Evolutionary conservation across 1,284 basidiomycete genomes (phyloP).

Genomic region (Malassezia vespertilionis): DNA sequence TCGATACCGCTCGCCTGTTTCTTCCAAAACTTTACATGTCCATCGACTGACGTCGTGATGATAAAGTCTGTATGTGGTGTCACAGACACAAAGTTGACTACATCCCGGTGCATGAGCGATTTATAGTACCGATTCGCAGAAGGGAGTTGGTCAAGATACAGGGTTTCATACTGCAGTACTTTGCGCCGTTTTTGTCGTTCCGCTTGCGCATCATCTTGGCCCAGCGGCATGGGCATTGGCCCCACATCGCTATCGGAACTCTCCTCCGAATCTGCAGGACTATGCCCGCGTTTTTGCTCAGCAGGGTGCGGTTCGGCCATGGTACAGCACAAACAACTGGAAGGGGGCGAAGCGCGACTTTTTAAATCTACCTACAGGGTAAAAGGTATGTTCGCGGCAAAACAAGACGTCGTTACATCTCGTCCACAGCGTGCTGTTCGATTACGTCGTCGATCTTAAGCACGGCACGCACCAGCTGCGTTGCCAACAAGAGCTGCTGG

Average conservation of each 20-base stretch:
- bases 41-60: conserved; percentile 86
- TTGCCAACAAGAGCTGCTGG: conserved; percentile 93
- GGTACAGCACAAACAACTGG: too few species aligned
- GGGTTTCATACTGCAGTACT: conserved; percentile 59
- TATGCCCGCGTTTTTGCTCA: too few species aligned
- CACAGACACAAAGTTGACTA: conserved; percentile 67
- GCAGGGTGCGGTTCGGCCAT: too few species aligned
- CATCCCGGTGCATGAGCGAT: conserved; percentile 96
- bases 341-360: too few species aligned
- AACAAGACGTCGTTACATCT: too few species aligned
- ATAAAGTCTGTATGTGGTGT: conserved; percentile 57
- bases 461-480: conserved; percentile 60
- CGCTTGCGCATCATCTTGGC: not conserved
- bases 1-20: conserved; percentile 65
- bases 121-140: conserved; percentile 86
- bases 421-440: conserved; percentile 19
- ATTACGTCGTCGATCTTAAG: conserved; percentile 48
- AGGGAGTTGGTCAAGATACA: conserved; percentile 84
- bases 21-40: conserved; percentile 96
- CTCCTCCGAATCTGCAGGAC: too few species aligned
- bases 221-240: conserved; percentile 7
- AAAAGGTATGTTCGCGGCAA: too few species aligned
- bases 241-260: conserved; percentile 14
- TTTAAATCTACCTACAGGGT: too few species aligned
- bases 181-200: conserved; percentile 20